A percentile compares a stretch with the other conserved stretches of the same genome.
Evolutionary conservation across 2,329 filamentous ascomycete species (phyloP).

Genomic region (Apiospora aurea): DNA sequence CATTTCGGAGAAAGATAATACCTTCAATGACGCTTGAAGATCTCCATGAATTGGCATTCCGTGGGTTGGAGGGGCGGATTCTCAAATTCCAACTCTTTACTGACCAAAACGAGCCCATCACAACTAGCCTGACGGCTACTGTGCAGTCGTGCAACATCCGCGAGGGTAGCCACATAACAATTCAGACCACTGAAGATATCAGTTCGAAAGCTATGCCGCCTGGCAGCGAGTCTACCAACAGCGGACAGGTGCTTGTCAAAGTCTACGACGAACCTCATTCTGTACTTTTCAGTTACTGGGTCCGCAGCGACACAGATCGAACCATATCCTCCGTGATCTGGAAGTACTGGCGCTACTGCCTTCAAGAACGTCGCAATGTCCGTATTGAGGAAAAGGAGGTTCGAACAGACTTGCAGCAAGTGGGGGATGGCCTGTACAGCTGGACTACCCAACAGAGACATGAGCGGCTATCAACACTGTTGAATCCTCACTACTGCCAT

Average conservation of each 20-base stretch:
- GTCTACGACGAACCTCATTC: neutral
- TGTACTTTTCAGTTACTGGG: neutral
- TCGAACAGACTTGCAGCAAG: rapidly evolving
- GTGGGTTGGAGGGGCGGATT: neutral
- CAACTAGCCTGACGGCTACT: neutral
- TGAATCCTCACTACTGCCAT: neutral
- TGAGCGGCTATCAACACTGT: neutral
- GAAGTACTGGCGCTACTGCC: neutral
- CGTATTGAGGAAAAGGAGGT: neutral
- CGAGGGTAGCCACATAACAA: too few species aligned
- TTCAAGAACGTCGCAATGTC: neutral
- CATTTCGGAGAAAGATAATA: neutral
- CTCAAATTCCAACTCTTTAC: neutral
- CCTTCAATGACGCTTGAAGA: neutral
- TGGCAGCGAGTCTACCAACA: neutral
- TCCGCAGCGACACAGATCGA: neutral
- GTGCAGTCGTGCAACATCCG: too few species aligned
- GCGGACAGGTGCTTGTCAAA: neutral
- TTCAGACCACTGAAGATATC: too few species aligned
- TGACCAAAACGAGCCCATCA: neutral
- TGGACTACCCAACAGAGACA: neutral
- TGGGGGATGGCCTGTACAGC: rapidly evolving
- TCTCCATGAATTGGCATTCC: neutral
- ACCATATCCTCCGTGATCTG: neutral
- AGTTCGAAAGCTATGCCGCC: too few species aligned